Conservation (phyloP, 2,329 filamentous ascomycete species). For the Sphaerulina musiva region DNA sequence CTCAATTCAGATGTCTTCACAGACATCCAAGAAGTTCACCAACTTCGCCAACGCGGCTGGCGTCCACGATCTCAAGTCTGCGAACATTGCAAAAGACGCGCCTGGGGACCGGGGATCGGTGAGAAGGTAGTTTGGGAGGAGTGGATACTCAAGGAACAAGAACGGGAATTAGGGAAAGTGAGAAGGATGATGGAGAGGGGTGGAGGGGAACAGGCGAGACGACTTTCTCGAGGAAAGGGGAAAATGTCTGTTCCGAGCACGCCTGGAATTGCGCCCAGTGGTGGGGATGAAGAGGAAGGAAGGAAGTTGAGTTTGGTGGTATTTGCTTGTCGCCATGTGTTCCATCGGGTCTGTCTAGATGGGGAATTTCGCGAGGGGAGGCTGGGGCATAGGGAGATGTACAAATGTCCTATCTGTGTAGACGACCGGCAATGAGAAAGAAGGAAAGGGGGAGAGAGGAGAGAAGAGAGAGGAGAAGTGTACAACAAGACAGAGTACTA, state of each 20-base stretch:
- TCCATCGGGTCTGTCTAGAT: conserved; percentile 64
- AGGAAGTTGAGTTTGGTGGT: conserved; percentile 50
- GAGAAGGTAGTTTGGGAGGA: conserved; percentile 64
- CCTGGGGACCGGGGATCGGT: conserved; percentile 85
- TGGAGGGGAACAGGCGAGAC: conserved; percentile 33
- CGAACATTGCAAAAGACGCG: conserved; percentile 71
- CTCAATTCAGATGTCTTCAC: conserved; percentile 84
- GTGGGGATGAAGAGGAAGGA: conserved; percentile 40
- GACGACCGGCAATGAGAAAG: not conserved
- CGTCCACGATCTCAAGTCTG: conserved; percentile 78
- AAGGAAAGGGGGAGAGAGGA: too few relatives aligned
- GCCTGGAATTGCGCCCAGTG: conserved; percentile 30
- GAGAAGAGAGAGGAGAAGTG: too few relatives aligned
- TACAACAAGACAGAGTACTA: too few relatives aligned
- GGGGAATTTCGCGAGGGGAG: conserved; percentile 20
- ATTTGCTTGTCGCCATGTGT: conserved; percentile 64
- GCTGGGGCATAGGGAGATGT: conserved; percentile 18
- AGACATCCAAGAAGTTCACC: conserved; percentile 67
- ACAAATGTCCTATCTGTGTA: conserved; percentile 33
- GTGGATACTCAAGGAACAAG: conserved; percentile 60
- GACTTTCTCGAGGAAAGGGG: conserved; percentile 50
- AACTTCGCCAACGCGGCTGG: conserved; percentile 79
- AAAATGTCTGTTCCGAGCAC: conserved; percentile 40
- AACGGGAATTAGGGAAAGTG: conserved; percentile 39
- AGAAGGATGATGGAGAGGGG: conserved; percentile 37